Evolutionary conservation across 371 early-diverging fungal species (phyloP), one percentile per base, ranked within the genome.

Genomic region (Lichtheimia hyalospora): DNA sequence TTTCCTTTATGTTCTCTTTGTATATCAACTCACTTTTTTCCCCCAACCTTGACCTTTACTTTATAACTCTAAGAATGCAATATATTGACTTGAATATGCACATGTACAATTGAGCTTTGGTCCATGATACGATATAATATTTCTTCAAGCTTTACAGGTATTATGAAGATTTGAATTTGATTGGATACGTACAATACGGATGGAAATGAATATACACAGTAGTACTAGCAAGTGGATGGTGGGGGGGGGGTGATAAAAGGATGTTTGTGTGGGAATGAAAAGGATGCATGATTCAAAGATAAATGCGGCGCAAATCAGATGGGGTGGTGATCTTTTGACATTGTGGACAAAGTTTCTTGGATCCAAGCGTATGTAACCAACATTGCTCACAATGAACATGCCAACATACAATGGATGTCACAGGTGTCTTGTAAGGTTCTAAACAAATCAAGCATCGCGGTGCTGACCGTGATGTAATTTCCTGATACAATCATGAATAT

Each of bases 341-440:
- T 68, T 95, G 94, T 15, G 96, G 96, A 60, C 96, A 96, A 3
- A 95, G 75, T 54, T 93, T 91, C 61, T 95, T 95, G 25, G 86
- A 79, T 3, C 90, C 93, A n/a, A 96, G 69, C 0, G 92, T 90
- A 39, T 84, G 85, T 58, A 95, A 77, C 96, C 96, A 96, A 64
- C 96, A 95, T 52, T 79, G 75, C 62, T 93, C 89, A 68, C 96
- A 96, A 57, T 92, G 90, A 4, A 95, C 96, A 78, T 96, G 96
- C 96, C 96, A 96, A 69, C 96, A 96, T 13, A 87, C 82, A 51
- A 92, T 88, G 0, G 93, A 93, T 1, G 85, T 83, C 16, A 92
- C 64, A 0, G 95, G 94, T 13, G 78, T 77, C 15, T 77, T 78
- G 72, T 89, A 93, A 0, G 85, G 77, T 46, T 91, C 92, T n/a